Percentiles rank a stretch among this genome's conserved stretches.
Evolutionary conservation across 2,329 filamentous ascomycete genomes (phyloP).

Genomic region (Lachnellula subtilissima): DNA sequence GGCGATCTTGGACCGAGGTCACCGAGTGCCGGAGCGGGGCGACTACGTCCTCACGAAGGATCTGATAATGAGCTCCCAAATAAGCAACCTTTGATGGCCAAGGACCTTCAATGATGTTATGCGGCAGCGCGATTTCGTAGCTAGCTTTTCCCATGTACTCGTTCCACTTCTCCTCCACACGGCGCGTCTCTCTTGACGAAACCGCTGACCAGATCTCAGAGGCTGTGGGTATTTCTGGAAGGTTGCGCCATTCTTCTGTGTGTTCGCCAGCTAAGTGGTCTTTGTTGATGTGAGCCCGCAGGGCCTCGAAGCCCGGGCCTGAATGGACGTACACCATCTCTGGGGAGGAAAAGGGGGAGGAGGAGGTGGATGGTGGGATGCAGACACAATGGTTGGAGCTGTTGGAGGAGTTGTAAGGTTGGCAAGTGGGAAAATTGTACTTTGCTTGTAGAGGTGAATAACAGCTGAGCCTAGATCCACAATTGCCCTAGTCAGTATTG

Average conservation of each 20-base stretch:
- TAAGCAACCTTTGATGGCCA: slow-evolving; percentile 63
- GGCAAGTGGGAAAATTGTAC: neutral
- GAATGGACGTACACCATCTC: neutral
- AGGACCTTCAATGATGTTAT: slow-evolving; percentile 51
- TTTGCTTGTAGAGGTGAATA: neutral
- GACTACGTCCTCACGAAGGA: slow-evolving; percentile 70
- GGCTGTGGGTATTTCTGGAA: slow-evolving; percentile 50
- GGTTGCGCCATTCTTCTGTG: slow-evolving; percentile 30
- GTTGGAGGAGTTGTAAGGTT: neutral
- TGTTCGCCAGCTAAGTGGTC: slow-evolving; percentile 1
- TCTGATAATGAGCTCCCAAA: slow-evolving; percentile 66
- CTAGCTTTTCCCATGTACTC: slow-evolving; percentile 21
- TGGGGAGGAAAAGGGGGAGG: too few relatives aligned
- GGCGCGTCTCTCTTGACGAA: neutral
- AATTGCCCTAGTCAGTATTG: too few relatives aligned
- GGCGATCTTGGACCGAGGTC: slow-evolving; percentile 45
- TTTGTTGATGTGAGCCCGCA: slow-evolving; percentile 12
- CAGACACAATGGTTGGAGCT: neutral
- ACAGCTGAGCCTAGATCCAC: too few relatives aligned
- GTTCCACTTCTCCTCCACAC: slow-evolving; percentile 16
- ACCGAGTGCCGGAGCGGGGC: slow-evolving; percentile 66
- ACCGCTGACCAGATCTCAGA: slow-evolving; percentile 42
- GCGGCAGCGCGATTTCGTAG: slow-evolving; percentile 32
- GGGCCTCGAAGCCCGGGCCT: neutral
- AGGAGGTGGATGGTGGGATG: neutral